These are phyloP conservation scores for Staphylotrichum tortipilum DNA, from an alignment of 495 filamentous ascomycete species.

Conservation along the genomic window DNA sequence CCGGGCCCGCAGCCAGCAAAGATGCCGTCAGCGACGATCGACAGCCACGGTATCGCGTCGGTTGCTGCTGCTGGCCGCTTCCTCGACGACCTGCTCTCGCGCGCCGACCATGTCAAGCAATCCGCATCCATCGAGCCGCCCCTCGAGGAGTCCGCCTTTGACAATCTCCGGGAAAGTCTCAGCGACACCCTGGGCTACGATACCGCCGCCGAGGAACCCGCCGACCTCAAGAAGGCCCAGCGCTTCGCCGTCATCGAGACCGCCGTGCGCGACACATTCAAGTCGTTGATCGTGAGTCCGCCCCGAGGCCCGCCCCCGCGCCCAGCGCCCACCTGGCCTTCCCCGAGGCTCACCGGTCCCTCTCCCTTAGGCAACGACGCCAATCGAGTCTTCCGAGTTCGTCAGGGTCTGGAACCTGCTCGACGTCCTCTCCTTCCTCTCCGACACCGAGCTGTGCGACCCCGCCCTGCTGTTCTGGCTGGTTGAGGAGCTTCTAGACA, in stretches of 20 bases:
- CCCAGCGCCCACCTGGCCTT: too few species aligned
- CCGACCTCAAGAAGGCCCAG: conserved; percentile 33
- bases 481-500: conserved; percentile 91
- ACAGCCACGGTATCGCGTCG: conserved; percentile 43
- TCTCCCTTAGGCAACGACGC: conserved; percentile 48
- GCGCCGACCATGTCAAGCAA: conserved; percentile 57
- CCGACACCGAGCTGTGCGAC: conserved; percentile 78
- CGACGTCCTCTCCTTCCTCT: conserved; percentile 78
- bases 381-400: conserved; percentile 66
- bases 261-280: conserved; percentile 69
- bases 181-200: conserved; percentile 27
- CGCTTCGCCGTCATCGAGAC: conserved; percentile 65
- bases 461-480: conserved; percentile 78
- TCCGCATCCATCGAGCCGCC: conserved; percentile 66
- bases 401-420: conserved; percentile 86
- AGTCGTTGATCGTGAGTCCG: conserved; percentile 57
- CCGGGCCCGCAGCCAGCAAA: neutral
- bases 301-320: too few species aligned
- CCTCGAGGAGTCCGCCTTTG: conserved; percentile 55
- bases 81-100: conserved; percentile 54
- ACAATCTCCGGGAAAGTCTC: conserved; percentile 36
- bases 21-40: conserved; percentile 34
- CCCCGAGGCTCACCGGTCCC: neutral
- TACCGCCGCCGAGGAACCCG: conserved; percentile 6
- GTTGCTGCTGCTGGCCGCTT: conserved; percentile 48